These are phyloP conservation scores for Leccinum fibrillosum DNA, from an alignment of 768 basidiomycete genomes.

Conservation along the genomic window DNA sequence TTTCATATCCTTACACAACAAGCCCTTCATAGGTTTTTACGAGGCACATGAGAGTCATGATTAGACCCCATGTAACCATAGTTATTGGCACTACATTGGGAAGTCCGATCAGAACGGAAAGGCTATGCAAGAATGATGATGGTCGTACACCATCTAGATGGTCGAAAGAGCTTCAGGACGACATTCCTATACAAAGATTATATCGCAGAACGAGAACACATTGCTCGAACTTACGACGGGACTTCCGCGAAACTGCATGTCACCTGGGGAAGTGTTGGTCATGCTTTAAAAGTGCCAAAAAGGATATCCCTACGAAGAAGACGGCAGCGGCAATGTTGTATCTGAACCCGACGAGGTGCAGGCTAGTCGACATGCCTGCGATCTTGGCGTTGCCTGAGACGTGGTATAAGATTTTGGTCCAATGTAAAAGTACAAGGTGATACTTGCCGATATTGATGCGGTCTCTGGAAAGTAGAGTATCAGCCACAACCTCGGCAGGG, in stretches of 20 bases:
- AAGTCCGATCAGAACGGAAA: conserved; percentile 7
- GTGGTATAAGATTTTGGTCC: background rate
- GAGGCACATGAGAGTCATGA: conserved; percentile 39
- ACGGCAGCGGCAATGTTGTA: conserved; percentile 40
- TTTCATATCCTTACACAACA: conserved; percentile 25
- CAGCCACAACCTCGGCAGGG: background rate
- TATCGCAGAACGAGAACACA: background rate
- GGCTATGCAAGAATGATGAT: background rate
- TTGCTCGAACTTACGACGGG: conserved; percentile 32
- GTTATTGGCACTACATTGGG: conserved; percentile 35
- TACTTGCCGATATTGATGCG: conserved; percentile 43
- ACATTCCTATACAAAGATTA: conserved; percentile 31
- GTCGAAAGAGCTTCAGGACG: conserved; percentile 33
- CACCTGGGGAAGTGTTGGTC: conserved; percentile 19
- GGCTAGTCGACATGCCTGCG: conserved; percentile 41
- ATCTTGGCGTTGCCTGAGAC: conserved; percentile 40
- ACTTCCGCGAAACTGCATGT: conserved; percentile 37
- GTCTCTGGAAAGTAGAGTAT: conserved; percentile 28
- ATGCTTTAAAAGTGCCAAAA: background rate
- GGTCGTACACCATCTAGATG: conserved; percentile 34
- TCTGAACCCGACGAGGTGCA: conserved; percentile 31
- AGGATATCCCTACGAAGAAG: conserved; percentile 31
- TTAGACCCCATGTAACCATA: conserved; percentile 38
- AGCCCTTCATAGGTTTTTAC: conserved; percentile 32
- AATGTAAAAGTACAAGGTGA: background rate